Evolutionary conservation across 176 grass and related monocot genomes (phyloP), one percentile per base, ranked within the genome.

Genomic region (sorghum (Sorghum bicolor)): DNA sequence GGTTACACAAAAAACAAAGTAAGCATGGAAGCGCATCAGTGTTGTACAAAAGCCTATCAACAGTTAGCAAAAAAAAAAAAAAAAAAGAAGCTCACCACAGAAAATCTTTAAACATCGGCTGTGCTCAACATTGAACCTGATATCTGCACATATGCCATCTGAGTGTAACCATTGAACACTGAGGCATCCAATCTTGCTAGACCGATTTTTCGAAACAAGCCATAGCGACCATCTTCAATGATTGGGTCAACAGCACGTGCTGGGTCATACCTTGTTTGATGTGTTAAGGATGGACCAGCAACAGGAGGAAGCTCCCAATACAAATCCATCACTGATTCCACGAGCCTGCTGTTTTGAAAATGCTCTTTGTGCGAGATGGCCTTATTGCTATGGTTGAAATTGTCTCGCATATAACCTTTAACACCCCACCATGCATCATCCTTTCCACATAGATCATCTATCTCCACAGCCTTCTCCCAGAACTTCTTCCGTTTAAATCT

Each of bases 241-340:
- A 97, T 91, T 8, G 92, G 92, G 71, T 97, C 92, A 68, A 82
- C 33, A 13, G 88, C 53, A 22, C 92, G 90, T 55, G 92, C 86
- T 20, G 95, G 95, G 32, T 97, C 95, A 84, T 94, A 97, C 74
- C 95, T 92, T 65, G 95, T 94, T 74, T 97, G 92, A 72, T 97
- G 95, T 43, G 95, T 94, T 28, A 97, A 90, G 30, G 90, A 94
- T 41, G 95, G 95, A 33, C 95, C 92, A 31, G 90, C 95, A 66
- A 94, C 88, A 80, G 95, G 95, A 82, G 90, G 92, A 47, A 97
- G 82, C 67, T 97, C 95, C 95, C 95, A 97, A 70, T 94, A 97
- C 22, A 93, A 13, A 88, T 94, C 86, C 88, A 97, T 45, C 34
- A 91, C 43, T 25, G 90, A 94, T 73, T 97, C 95, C 75, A 97